Percentiles rank a stretch among this genome's conserved stretches.
These are phyloP conservation scores for Vanrija pseudolonga DNA, from an alignment of 1,284 basidiomycete genomes.

Conservation along the genomic window DNA sequence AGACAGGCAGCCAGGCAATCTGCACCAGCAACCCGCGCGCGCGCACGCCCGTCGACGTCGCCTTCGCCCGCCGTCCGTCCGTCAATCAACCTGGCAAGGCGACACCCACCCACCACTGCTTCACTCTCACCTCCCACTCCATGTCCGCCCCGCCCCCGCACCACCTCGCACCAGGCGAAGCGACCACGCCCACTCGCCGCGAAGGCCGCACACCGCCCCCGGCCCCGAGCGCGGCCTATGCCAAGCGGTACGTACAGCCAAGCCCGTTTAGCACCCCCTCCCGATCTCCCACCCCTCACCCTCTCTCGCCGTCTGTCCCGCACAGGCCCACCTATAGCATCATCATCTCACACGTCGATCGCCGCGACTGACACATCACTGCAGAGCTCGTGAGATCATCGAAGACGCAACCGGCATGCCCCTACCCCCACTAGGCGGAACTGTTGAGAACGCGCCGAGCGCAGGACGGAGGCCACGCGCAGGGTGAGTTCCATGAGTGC, in stretches of 20 bases:
- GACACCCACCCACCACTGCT: not conserved
- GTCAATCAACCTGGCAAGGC: not conserved
- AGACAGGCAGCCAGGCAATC: too few relatives aligned
- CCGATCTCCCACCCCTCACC: not conserved
- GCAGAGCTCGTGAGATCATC: constrained; percentile 73
- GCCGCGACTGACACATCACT: too few relatives aligned
- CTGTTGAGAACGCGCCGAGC: constrained; percentile 50
- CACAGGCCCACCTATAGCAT: not conserved
- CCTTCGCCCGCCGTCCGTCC: not conserved
- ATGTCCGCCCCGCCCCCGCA: not conserved
- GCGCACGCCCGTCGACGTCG: not conserved
- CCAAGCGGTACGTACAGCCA: constrained; percentile 62
- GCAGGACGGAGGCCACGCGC: constrained; percentile 39
- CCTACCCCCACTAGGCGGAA: constrained; percentile 60
- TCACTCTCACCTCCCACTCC: not conserved
- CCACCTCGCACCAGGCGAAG: not conserved
- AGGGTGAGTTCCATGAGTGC: constrained; percentile 36
- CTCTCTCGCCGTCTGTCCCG: not conserved
- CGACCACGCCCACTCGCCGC: not conserved
- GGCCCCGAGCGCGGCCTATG: constrained; percentile 79
- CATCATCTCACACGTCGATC: not conserved
- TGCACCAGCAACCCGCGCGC: too few relatives aligned
- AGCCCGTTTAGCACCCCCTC: not conserved
- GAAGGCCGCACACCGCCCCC: constrained; percentile 63
- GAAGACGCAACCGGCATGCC: constrained; percentile 60